Evolutionary conservation across 2,329 filamentous ascomycete species (phyloP).

Genomic region (Colletotrichum sp.): DNA sequence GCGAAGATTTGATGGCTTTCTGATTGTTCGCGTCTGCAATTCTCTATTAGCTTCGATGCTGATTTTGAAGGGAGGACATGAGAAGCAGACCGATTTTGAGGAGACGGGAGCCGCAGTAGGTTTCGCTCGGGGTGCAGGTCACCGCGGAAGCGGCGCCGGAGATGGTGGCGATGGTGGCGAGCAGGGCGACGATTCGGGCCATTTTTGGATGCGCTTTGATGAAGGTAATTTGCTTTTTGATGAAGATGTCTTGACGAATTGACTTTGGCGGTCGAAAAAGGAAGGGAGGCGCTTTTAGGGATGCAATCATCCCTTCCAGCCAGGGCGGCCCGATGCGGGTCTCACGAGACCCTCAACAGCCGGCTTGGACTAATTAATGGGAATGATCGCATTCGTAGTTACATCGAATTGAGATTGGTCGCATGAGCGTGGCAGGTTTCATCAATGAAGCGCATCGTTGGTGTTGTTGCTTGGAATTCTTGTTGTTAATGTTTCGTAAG

Average conservation of each 20-base stretch:
- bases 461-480: background rate
- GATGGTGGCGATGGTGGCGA: background rate
- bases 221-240: background rate
- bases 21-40: background rate
- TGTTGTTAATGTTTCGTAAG: background rate
- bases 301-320: background rate
- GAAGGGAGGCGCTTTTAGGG: background rate
- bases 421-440: background rate
- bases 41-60: background rate
- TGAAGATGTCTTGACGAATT: background rate
- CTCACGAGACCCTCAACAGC: background rate
- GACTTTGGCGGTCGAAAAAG: background rate
- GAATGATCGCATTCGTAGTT: too few species aligned
- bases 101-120: constrained; percentile 12
- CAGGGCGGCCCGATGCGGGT: background rate
- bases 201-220: background rate
- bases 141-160: background rate
- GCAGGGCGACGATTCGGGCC: background rate
- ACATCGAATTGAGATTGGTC: too few species aligned
- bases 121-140: background rate
- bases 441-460: too few species aligned
- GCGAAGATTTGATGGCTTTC: background rate
- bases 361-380: too few species aligned
- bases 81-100: background rate
- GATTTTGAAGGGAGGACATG: background rate